Evolutionary conservation across 805 yeast genomes (phyloP), one percentile per base, ranked within the genome.

Genomic region (Ogataea siamensis): DNA sequence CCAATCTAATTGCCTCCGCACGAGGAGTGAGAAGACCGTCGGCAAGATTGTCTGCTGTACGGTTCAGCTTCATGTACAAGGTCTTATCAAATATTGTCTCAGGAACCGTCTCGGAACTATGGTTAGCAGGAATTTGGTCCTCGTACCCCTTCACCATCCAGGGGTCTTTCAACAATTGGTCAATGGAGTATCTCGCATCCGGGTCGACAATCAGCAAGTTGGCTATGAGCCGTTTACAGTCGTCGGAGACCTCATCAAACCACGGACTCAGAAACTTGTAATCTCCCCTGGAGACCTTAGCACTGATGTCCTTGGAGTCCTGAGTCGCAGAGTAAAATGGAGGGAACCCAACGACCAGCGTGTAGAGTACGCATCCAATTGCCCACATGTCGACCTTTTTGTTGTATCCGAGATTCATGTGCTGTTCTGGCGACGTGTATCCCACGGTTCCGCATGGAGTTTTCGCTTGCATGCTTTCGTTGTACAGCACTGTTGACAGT

Each of bases 211-310:
- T 80, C 46, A 85, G 66, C 58, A 85, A 68, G 51, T 74, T 78
- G 4, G 73, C 62, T 10, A 85, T 85, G 51, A 85, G 71, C 50
- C 73, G 73, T 54, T 83, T 85, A 18, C 88, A 89, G 24, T 79
- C 87, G 26, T 57, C 62, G 34, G 82, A 71, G 23, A 85, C 81
- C 56, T 85, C 94, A 60, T 84, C 93, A 87, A 93, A 85, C 95
- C 95, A 85, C 2, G 95, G 95, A 42, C 74, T 65, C 37, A 85
- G 65, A 56, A 83, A 85, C n/a, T 76, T 74, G 59, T 73, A 85
- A 40, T 83, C 80, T 23, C 93, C 94, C 32, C 68, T 69, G 9
- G 83, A 68, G 21, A 83, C 86, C 57, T 84, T 85, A 38, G 71
- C 71, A 4, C 88, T 79, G 31, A 85, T 65, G 34, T 67, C 69